Evolutionary conservation across 176 grass and related monocot species (phyloP).

Genomic region (Bolboschoenus planiculmis): DNA sequence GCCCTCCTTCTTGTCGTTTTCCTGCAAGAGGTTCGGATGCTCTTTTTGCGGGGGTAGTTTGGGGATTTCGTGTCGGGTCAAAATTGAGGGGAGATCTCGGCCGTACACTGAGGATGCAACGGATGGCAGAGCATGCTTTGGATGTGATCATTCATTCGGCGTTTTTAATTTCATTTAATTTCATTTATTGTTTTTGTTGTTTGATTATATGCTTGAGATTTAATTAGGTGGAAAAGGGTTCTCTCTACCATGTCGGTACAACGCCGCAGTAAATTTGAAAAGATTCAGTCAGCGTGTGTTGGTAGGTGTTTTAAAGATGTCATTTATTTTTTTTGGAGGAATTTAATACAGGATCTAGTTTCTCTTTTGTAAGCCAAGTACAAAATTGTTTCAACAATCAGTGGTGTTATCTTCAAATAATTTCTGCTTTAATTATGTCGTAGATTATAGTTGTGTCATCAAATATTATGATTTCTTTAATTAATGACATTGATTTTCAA

Average conservation of each 20-base stretch:
- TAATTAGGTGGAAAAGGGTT: background rate
- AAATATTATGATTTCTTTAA: background rate
- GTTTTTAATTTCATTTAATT: background rate
- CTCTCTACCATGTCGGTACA: background rate
- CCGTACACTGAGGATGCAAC: slow-evolving; percentile 9
- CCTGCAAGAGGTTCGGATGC: background rate
- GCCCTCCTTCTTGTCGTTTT: background rate
- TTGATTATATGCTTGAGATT: background rate
- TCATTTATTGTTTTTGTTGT: background rate
- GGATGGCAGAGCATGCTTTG: slow-evolving; percentile 19
- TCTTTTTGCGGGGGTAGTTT: background rate
- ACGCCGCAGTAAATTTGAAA: background rate
- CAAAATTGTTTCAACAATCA: background rate
- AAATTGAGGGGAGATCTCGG: background rate
- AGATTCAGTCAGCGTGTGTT: background rate
- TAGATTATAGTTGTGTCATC: no score
- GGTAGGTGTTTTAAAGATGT: background rate
- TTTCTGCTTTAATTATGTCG: background rate
- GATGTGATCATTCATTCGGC: slow-evolving; percentile 18
- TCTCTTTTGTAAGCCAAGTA: background rate
- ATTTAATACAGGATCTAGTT: background rate
- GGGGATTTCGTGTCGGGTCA: background rate
- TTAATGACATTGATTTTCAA: no score
- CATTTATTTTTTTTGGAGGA: slow-evolving; percentile 1
- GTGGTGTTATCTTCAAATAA: background rate